A percentile compares a stretch with the other conserved stretches of the same genome.
phyloP scores from a whole-genome alignment of 2,329 filamentous ascomycete genomes.

The Pleomassaria siparia region DNA sequence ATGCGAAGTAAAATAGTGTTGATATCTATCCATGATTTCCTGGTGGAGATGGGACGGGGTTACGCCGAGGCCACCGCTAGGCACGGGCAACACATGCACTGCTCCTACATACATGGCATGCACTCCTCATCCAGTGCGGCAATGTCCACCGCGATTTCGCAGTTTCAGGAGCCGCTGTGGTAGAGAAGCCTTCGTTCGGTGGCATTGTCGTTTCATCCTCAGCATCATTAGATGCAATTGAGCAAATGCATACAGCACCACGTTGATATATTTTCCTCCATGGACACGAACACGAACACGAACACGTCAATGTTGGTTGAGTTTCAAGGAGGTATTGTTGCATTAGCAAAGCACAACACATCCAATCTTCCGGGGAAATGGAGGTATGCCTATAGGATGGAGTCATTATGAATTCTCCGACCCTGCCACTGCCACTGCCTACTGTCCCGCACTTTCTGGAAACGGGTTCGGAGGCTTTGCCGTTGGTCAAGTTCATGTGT shows the following conservation, averaged over 20 bases:
- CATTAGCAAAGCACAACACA: constrained; percentile 18
- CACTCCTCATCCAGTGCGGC: constrained; percentile 13
- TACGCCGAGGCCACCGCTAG: constrained; percentile 11
- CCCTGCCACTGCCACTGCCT: too few relatives aligned
- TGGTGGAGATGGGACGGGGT: constrained; percentile 1
- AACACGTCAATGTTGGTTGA: constrained; percentile 6
- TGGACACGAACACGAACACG: constrained; percentile 15
- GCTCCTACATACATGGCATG: constrained; percentile 19
- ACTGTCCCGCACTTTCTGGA: constrained; percentile 10
- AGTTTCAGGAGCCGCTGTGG: constrained; percentile 14
- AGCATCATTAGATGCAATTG: constrained; percentile 13
- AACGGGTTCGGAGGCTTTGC: constrained; percentile 8
- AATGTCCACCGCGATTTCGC: constrained; percentile 20
- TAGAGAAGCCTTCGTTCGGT: constrained; percentile 21
- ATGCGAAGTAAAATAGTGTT: constrained; percentile 9
- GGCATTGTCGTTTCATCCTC: constrained; percentile 25
- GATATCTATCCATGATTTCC: neutral
- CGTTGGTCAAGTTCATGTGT: constrained; percentile 12
- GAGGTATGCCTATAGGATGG: constrained; percentile 23
- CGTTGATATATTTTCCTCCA: constrained; percentile 22
- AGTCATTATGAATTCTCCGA: constrained; percentile 18
- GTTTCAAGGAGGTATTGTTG: constrained; percentile 12
- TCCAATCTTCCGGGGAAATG: constrained; percentile 22
- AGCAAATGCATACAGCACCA: constrained; percentile 18
- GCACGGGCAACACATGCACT: constrained; percentile 17